Conservation (phyloP, 169 alveolate species). For the Theileria luwenshuni region DNA sequence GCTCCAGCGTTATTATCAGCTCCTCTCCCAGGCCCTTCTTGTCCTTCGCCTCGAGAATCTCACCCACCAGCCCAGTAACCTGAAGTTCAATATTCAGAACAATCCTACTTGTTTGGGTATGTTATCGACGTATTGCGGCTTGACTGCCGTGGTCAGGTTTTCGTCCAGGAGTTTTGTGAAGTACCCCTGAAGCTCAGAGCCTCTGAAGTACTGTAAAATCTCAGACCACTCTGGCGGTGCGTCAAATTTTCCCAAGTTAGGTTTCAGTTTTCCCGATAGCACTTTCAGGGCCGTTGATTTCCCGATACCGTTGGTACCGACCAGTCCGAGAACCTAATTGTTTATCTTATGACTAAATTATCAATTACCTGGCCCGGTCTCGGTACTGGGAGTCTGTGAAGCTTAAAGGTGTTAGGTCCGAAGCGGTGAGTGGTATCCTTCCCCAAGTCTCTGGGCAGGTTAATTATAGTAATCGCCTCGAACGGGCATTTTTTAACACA, state of each 20-base stretch:
- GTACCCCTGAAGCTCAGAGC: conserved; percentile 96
- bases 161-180: conserved; percentile 94
- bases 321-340: conserved; percentile 79
- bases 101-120: conserved; percentile 89
- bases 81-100: too few relatives aligned
- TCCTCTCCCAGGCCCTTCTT: conserved; percentile 84
- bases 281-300: conserved; percentile 98
- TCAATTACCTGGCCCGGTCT: conserved; percentile 94
- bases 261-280: conserved; percentile 94
- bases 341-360: not conserved
- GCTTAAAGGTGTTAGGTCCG: conserved; percentile 98
- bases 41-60: conserved; percentile 89
- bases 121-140: conserved; percentile 98
- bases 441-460: conserved; percentile 96
- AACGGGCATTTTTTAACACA: conserved; percentile 99
- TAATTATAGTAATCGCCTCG: conserved; percentile 96
- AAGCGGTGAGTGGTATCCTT: conserved; percentile 91
- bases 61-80: conserved; percentile 75
- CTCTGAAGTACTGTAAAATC: conserved; percentile 93
- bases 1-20: conserved; percentile 86
- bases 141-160: conserved; percentile 93
- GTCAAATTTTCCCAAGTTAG: conserved; percentile 96
- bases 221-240: conserved; percentile 97
- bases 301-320: conserved; percentile 95
- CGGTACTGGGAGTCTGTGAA: conserved; percentile 99